Conservation (phyloP, 169 alveolate genomes). For the Eimeria praecox region DNA sequence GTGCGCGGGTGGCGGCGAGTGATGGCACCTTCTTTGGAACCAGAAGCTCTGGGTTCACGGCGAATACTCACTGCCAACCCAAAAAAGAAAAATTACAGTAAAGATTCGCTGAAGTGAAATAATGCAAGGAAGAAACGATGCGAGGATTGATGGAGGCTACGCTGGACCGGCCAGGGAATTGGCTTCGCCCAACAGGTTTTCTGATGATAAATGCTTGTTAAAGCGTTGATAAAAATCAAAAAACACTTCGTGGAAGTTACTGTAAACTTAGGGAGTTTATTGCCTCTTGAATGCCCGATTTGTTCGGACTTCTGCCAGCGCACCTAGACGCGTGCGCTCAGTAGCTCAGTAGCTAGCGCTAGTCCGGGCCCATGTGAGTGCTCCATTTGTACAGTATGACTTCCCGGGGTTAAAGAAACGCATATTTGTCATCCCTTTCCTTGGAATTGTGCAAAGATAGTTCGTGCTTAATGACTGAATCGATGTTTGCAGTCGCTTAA, state of each 20-base stretch:
- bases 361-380: slow-evolving; percentile 19
- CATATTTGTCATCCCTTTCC: not conserved
- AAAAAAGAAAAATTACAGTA: not conserved
- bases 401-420: not conserved
- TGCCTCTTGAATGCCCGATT: not conserved
- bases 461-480: not conserved
- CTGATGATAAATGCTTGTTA: not conserved
- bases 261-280: not conserved
- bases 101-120: not conserved
- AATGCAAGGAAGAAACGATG: slow-evolving; percentile 18
- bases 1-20: slow-evolving; percentile 24
- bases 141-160: not conserved
- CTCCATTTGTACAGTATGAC: not conserved
- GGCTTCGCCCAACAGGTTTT: slow-evolving; percentile 2
- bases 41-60: slow-evolving; percentile 20
- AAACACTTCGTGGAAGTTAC: not conserved
- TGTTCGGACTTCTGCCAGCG: slow-evolving; percentile 16
- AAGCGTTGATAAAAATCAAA: not conserved
- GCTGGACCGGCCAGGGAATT: not conserved
- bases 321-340: slow-evolving; percentile 28
- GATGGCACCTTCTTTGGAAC: not conserved
- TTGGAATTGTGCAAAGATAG: not conserved
- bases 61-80: not conserved
- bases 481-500: not conserved
- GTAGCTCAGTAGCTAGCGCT: slow-evolving; percentile 34